Base-by-base conservation (phyloP, 495 filamentous ascomycete species). In the Tuber aestivum region DNA sequence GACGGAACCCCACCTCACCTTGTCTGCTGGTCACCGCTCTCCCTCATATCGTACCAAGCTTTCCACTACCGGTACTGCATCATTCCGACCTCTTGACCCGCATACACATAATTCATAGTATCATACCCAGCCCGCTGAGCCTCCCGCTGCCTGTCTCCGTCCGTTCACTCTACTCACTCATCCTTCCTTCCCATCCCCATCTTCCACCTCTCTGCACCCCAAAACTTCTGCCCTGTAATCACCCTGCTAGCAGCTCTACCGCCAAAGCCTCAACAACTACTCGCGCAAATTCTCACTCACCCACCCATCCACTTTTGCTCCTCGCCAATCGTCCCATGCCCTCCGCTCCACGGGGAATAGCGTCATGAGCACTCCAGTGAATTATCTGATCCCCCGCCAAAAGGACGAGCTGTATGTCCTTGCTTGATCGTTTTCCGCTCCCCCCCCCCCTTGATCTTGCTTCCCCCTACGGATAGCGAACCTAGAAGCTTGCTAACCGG, bases 361-460 rank as follows among this genome's bases (percentile, higher is more conserved):
- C 77, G 77, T 80, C 80, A 82, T 82, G 80, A 82, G 70, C 77
- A 77, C 80, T 35, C 56, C 56, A 61, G 70, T 82, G 65, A 82
- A 80, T 48, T 80, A 83, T 78, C 76, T 83, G 72, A 79, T 82
- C 73, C 79, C 82, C 74, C 82, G 82, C 79, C 82, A 83, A 75
- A 83, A 81, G 79, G 82, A 83, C 70, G 82, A 83, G 75, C 81
- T 83, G 82, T 83, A 74, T 77, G 82, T 83, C 70, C 65, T 71
- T 44, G 68, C 45, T 72, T 70, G 37, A 41, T 56, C 72, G 23
- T 41, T 77, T 44, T 40, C 41, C 69, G 50, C 72, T 81, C 41
- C 50, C 41, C n/a, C 41, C 40, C 70, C 35, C 41, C 41, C 61
- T 41, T 69, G 42, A 73, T 69, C 73, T 42, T 69, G 21, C 44